phyloP scores from a whole-genome alignment of 2,329 filamentous ascomycete species.

The Sarocladium brachiariae region DNA sequence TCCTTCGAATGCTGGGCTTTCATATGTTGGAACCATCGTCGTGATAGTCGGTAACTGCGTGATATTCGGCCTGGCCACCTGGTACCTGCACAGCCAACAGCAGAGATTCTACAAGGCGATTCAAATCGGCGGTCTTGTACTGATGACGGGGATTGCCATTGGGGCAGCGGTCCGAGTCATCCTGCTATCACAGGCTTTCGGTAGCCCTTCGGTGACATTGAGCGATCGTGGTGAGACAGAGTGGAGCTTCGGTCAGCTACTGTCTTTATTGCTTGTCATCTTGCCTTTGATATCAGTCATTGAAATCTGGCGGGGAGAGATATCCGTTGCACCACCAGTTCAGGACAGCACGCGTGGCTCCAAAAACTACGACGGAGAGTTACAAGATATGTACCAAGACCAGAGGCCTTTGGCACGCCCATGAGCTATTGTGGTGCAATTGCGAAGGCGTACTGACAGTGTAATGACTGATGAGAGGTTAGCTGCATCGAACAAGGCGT shows the following conservation, averaged over 20 bases:
- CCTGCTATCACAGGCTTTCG: slow-evolving; percentile 54
- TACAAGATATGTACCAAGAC: not conserved
- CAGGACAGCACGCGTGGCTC: slow-evolving; percentile 22
- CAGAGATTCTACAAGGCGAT: slow-evolving; percentile 48
- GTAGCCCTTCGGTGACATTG: slow-evolving; percentile 41
- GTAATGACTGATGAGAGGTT: not conserved
- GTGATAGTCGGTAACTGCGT: slow-evolving; percentile 53
- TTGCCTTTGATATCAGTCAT: slow-evolving; percentile 52
- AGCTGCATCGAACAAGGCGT: not conserved
- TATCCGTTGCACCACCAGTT: slow-evolving; percentile 34
- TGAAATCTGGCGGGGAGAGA: slow-evolving; percentile 50
- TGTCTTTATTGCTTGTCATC: slow-evolving; percentile 52
- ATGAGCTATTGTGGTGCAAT: not conserved
- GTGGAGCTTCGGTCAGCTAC: slow-evolving; percentile 58
- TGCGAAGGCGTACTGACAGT: not conserved
- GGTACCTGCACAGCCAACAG: slow-evolving; percentile 54
- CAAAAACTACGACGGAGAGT: slow-evolving; percentile 33
- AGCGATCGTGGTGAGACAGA: slow-evolving; percentile 45
- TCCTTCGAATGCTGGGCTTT: slow-evolving; percentile 35
- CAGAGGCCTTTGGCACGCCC: not conserved
- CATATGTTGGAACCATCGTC: slow-evolving; percentile 52
- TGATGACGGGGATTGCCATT: slow-evolving; percentile 51
- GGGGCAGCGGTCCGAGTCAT: slow-evolving; percentile 52
- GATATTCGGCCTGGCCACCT: slow-evolving; percentile 53
- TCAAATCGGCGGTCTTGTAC: slow-evolving; percentile 44